phyloP scores from a whole-genome alignment of 2,329 filamentous ascomycete species.

The Fusarium coicis region DNA sequence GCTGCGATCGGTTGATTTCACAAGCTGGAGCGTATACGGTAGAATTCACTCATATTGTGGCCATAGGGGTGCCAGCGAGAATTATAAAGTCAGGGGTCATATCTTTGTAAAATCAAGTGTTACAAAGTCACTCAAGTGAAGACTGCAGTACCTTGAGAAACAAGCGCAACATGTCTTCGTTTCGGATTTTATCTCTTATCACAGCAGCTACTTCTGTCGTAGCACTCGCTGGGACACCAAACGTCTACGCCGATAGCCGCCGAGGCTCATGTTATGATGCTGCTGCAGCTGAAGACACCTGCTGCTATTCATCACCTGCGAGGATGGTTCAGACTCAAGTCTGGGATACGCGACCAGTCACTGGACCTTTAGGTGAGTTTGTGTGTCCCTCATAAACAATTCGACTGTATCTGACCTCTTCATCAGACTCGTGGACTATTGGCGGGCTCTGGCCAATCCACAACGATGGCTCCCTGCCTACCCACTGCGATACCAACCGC shows the following conservation, averaged over 20 bases:
- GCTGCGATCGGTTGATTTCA: not conserved
- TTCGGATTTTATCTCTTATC: slow-evolving; percentile 9
- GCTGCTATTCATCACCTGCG: slow-evolving; percentile 16
- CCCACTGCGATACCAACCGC: slow-evolving; percentile 17
- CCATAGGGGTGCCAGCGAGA: not conserved
- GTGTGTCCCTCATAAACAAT: rapidly evolving
- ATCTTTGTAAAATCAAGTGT: not conserved
- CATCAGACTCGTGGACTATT: slow-evolving; percentile 17
- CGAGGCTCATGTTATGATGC: slow-evolving; percentile 4
- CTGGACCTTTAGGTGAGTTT: slow-evolving; percentile 6
- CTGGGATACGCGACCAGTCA: slow-evolving; percentile 14
- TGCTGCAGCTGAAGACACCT: not conserved
- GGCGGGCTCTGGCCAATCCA: slow-evolving; percentile 13
- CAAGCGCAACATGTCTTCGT: not conserved
- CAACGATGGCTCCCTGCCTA: slow-evolving; percentile 9
- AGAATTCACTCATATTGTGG: not conserved
- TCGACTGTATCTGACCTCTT: not conserved
- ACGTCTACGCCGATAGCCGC: slow-evolving; percentile 1
- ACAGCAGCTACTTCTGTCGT: slow-evolving; percentile 12
- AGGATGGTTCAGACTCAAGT: slow-evolving; percentile 19
- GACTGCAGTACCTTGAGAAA: not conserved
- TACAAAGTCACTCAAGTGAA: not conserved
- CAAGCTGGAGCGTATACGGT: too few relatives aligned
- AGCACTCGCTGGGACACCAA: slow-evolving; percentile 16
- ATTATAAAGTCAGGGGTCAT: slow-evolving; percentile 10